Conservation (phyloP, 2,329 filamentous ascomycete species). For the Colletotrichum limetticola region DNA sequence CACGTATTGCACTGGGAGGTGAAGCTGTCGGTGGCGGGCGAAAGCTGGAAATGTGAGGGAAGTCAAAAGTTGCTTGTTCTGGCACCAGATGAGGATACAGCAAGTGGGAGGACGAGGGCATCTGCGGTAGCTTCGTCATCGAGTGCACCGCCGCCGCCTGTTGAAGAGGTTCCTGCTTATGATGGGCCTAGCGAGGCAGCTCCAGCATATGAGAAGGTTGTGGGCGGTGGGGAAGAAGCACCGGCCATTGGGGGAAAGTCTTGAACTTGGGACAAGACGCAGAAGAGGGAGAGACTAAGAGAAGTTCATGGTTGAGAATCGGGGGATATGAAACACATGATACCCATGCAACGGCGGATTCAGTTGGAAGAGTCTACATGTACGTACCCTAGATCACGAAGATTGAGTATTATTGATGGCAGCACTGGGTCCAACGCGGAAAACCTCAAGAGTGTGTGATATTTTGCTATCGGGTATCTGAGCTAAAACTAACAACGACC, state of each 20-base stretch:
- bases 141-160: not conserved
- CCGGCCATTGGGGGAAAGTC: not conserved
- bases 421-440: no score
- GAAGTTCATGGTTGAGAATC: no score
- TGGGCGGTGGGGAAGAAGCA: not conserved
- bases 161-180: constrained; percentile 1
- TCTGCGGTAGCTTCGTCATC: not conserved
- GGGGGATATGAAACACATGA: no score
- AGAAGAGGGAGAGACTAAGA: no score
- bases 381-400: no score
- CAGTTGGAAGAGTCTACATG: no score
- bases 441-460: no score
- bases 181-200: not conserved
- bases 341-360: no score
- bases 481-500: no score
- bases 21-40: not conserved
- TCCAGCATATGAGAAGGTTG: constrained; percentile 16
- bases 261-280: not conserved
- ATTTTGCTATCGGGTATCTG: no score
- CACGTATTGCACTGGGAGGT: constrained; percentile 13
- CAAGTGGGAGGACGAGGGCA: not conserved
- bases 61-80: not conserved
- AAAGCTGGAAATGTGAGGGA: constrained; percentile 8
- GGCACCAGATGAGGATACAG: not conserved
- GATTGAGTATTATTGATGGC: no score